Conservation (phyloP, 148 eudicot genomes). For the Polygonum maritimum region DNA sequence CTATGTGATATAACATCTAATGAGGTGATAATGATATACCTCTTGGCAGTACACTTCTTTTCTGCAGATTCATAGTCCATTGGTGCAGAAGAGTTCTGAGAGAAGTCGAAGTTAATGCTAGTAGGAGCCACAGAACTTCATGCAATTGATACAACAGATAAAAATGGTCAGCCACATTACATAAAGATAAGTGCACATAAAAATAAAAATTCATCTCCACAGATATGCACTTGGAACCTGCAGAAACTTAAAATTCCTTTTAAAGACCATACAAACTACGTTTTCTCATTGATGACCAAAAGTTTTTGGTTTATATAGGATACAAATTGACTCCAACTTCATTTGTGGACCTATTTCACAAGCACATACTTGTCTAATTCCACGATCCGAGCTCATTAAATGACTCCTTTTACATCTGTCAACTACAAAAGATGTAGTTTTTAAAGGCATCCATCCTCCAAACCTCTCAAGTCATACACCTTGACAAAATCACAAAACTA, state of each 20-base stretch:
- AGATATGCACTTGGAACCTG: background rate
- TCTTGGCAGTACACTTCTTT: slow-evolving; percentile 38
- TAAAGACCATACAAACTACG: background rate
- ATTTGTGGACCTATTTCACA: background rate
- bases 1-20: background rate
- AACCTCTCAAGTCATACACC: background rate
- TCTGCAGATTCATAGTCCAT: slow-evolving; percentile 30
- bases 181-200: background rate
- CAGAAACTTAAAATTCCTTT: background rate
- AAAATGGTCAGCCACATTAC: background rate
- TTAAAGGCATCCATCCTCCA: background rate
- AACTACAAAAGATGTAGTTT: background rate
- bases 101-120: slow-evolving; percentile 35
- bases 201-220: background rate
- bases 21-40: slow-evolving; percentile 24
- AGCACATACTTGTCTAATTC: background rate
- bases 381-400: background rate
- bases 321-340: background rate
- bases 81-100: slow-evolving; percentile 24
- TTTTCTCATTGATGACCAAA: background rate
- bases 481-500: background rate
- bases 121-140: slow-evolving; percentile 24
- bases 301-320: background rate
- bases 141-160: background rate
- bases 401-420: background rate